Evolutionary conservation across 192 early-diverging fungal species (phyloP).

Genomic region (Coemansia sp.): DNA sequence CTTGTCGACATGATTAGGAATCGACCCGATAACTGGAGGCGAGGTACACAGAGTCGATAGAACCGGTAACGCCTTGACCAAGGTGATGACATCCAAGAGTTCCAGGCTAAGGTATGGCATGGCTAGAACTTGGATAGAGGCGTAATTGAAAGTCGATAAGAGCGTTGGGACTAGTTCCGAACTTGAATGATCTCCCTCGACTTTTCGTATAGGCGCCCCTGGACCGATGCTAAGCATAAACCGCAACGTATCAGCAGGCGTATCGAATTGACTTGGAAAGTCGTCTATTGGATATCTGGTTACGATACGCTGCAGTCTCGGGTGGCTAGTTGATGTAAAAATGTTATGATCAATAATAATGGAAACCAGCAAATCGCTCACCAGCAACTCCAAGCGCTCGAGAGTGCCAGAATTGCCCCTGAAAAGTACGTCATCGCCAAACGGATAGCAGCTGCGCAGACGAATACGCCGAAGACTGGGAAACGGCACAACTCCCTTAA

Average conservation of each 20-base stretch:
- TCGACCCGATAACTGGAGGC: background rate
- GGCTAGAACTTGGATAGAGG: background rate
- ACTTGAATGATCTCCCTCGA: background rate
- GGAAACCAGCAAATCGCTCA: background rate
- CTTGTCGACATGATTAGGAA: background rate
- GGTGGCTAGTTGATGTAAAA: background rate
- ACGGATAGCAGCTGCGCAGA: background rate
- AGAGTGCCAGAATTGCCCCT: constrained; percentile 2
- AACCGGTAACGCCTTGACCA: background rate
- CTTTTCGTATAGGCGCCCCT: background rate
- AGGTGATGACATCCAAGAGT: background rate
- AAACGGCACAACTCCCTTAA: background rate
- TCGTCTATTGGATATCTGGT: background rate
- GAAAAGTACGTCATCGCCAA: constrained; percentile 12
- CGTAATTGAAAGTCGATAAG: background rate
- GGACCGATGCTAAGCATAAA: background rate
- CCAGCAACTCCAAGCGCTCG: background rate
- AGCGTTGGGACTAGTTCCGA: background rate
- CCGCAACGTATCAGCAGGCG: background rate
- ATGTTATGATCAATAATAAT: background rate
- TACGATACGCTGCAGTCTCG: background rate
- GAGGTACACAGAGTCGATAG: background rate
- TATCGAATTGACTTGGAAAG: background rate
- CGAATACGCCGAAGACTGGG: background rate
- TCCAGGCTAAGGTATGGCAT: background rate